Evolutionary conservation across 192 early-diverging fungal species (phyloP), one percentile per base, ranked within the genome.

Genomic region (Coemansia pectinata): DNA sequence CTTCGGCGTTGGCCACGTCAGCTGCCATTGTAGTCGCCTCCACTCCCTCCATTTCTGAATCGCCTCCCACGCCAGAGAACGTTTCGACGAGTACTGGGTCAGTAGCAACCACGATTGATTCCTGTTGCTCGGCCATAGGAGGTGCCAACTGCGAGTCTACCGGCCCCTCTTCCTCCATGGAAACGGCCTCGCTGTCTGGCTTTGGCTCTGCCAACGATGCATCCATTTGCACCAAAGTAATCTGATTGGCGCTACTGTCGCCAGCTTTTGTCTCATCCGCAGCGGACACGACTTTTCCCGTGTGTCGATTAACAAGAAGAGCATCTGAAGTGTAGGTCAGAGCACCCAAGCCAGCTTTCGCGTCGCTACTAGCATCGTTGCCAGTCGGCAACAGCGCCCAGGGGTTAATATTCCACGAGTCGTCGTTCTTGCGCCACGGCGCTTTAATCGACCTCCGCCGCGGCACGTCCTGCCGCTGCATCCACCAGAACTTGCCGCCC

Each of bases 331-430:
- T 80, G 63, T 62, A 79, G 5, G 77, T 77, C 69, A 79, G 29
- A 0, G 82, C 61, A 44, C 65, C 69, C 31, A 62, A 61, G 25
- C 19, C 59, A 5, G 34, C 17, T 17, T 59, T 59, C 17, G 31
- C 4, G 67, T 38, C 14, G 44, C 63, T 36, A 36, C 34, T 36
- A 7, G 47, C 48, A 19, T 17, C 42, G 14, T 45, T 50, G 21
- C 23, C 47, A 10, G 47, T 8, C 3, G 47, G 47, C 19, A 50
- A 11, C 19, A 21, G 10, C 5, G 47, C 47, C 47, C 47, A 50
- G 47, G 47, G 82, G 21, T 84, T 84, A 44, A 84, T 72, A 27
- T 84, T 84, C 82, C 82, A 84, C 61, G 82, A 79, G 27, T 12
- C 6, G 50, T 84, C 82, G 74, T 80, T 74, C 31, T 84, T 84